Evolutionary conservation across 225 moss, liverwort and hornwort species (phyloP).

Genomic region (Neckera pumila): DNA sequence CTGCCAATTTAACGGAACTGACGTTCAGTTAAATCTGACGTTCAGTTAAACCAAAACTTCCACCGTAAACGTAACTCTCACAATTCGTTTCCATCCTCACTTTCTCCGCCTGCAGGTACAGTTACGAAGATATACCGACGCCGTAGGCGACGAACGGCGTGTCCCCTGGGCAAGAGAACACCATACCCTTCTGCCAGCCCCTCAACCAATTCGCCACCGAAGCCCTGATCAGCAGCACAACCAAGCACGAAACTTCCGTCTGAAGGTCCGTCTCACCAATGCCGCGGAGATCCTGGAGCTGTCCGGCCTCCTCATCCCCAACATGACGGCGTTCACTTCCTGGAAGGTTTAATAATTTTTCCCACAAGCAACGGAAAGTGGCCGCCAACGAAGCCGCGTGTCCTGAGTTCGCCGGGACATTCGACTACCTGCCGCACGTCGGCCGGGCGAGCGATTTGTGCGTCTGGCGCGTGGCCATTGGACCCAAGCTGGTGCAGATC

Average conservation of each 20-base stretch:
- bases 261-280: background rate
- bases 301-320: background rate
- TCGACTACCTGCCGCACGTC: background rate
- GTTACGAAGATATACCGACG: background rate
- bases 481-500: background rate
- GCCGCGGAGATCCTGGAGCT: background rate
- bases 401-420: background rate
- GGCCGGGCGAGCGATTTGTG: background rate
- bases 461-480: background rate
- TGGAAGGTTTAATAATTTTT: background rate
- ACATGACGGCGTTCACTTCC: background rate
- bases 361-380: background rate
- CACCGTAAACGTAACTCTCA: background rate
- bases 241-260: background rate
- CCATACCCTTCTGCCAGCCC: background rate
- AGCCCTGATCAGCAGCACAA: background rate
- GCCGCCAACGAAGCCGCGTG: background rate
- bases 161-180: background rate
- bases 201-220: background rate
- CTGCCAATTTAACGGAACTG: background rate
- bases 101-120: background rate
- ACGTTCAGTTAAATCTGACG: no score
- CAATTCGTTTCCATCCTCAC: no score
- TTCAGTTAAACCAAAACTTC: no score
- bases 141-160: constrained; percentile 7